Evolutionary conservation across 257 asterid species (phyloP), one percentile per base, ranked within the genome.

Genomic region (Fraxinus americana): DNA sequence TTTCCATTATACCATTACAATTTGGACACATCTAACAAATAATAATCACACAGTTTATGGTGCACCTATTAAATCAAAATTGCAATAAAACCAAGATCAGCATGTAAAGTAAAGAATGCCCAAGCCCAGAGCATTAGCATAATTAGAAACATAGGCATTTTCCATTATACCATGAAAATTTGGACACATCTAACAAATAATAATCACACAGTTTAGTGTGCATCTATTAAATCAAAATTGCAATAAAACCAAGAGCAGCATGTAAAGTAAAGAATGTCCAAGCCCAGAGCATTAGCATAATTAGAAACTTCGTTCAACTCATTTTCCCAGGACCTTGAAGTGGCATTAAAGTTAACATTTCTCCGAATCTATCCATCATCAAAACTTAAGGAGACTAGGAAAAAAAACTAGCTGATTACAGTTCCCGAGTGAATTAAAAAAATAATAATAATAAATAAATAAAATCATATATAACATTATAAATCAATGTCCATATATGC

Each of bases 61-160:
- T 45, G 41, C 65, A 79, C 29, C 48, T 25, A 30, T 9, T 34
- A 21, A 69, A 75, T 29, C 30, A 82, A 70, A 75, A 61, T 2
- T 71, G 66, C 82, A 76, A 71, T 69, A 74, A 79, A 70, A 67
- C 23, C 63, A 52, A 52, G 63, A 52, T 25, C 25, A 52, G 25
- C 9, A 19, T 19, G 25, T 52, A 19, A 16, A 52, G 19, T 52
- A 25, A 61, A 61, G 66, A 61, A 61, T 61, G 68, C 1, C 25
- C 66, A 57, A 10, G 27, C 25, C 66, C 27, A 57, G 11, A 8
- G 66, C 29, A 57, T 17, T 17, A 5, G 66, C 25, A 57, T 4
- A 57, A 17, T 57, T 57, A 57, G 66, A 17, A 5, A 7, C n/a
- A n/a, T 14, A 76, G 45, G 72, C 79, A 69, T 25, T 67, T 76